Conservation (phyloP, 2,329 filamentous ascomycete species). For the Cladobotryum mycophilum region DNA sequence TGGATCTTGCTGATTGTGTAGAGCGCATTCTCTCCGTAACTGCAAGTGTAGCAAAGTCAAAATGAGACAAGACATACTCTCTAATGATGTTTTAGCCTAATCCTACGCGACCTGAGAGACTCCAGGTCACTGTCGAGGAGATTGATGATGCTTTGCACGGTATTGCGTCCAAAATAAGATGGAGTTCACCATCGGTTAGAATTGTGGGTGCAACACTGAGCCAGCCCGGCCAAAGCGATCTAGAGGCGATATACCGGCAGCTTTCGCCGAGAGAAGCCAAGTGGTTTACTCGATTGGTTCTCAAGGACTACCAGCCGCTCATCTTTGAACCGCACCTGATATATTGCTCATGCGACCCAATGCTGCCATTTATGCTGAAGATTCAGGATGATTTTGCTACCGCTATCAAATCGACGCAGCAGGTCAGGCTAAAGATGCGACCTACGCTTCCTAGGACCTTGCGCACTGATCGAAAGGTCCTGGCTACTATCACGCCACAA, state of each 20-base stretch:
- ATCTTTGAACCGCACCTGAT: conserved; percentile 51
- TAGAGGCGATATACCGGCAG: conserved; percentile 53
- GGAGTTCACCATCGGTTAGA: conserved; percentile 61
- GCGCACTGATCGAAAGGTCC: conserved; percentile 14
- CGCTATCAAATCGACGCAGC: conserved; percentile 50
- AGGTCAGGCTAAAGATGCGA: conserved; percentile 15
- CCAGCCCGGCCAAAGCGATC: conserved; percentile 32
- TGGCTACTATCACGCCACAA: conserved; percentile 41
- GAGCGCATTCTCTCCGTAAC: conserved; percentile 57
- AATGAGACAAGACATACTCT: background rate
- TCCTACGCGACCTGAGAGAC: conserved; percentile 20
- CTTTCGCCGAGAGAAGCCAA: conserved; percentile 67
- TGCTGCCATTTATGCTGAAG: conserved; percentile 62
- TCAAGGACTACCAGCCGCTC: conserved; percentile 70
- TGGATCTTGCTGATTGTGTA: conserved; percentile 67
- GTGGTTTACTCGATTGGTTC: conserved; percentile 75
- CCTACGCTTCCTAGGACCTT: conserved; percentile 11
- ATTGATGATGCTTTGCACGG: conserved; percentile 60
- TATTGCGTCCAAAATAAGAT: conserved; percentile 62
- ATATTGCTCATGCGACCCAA: conserved; percentile 57
- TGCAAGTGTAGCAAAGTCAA: conserved; percentile 32
- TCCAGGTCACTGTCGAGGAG: conserved; percentile 60
- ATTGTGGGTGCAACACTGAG: conserved; percentile 22
- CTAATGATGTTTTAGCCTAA: conserved; percentile 37
- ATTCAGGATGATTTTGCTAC: conserved; percentile 62